A percentile compares a stretch with the other conserved stretches of the same genome.
Evolutionary conservation across 192 early-diverging fungal species (phyloP).

Genomic region (Haplosporangium gracile): DNA sequence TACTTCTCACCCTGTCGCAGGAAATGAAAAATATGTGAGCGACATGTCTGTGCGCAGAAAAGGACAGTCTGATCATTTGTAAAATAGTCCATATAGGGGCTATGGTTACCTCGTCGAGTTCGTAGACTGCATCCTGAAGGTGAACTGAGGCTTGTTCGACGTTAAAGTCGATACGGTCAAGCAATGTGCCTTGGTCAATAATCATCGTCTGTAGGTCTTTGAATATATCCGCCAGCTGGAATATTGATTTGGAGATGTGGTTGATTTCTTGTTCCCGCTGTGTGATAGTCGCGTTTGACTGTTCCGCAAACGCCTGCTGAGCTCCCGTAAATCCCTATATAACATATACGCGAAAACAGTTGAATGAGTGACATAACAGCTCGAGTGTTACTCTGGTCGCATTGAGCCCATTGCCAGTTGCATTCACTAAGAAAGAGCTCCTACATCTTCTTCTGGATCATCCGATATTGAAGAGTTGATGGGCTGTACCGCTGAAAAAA

Average conservation of each 20-base stretch:
- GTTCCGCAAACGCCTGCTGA: slow-evolving; percentile 81
- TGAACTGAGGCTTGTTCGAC: slow-evolving; percentile 87
- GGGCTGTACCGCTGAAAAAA: slow-evolving; percentile 38
- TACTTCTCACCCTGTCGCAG: slow-evolving; percentile 75
- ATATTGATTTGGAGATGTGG: slow-evolving; percentile 93
- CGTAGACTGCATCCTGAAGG: slow-evolving; percentile 85
- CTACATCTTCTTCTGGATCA: slow-evolving; percentile 41
- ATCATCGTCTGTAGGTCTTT: slow-evolving; percentile 95
- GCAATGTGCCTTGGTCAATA: slow-evolving; percentile 96
- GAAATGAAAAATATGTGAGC: background rate
- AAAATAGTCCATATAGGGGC: no score
- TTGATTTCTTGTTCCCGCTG: slow-evolving; percentile 94
- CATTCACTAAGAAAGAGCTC: background rate
- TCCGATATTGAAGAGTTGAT: slow-evolving; percentile 46
- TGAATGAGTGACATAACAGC: background rate
- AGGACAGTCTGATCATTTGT: background rate
- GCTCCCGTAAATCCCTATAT: slow-evolving; percentile 87
- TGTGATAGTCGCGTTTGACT: slow-evolving; percentile 81
- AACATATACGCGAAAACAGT: background rate
- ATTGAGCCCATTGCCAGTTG: background rate
- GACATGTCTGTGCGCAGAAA: background rate
- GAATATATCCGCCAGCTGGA: slow-evolving; percentile 91
- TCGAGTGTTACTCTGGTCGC: background rate
- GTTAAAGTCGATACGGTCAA: slow-evolving; percentile 98
- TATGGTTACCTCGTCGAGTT: slow-evolving; percentile 80